Conservation (phyloP, 2,329 filamentous ascomycete genomes). For the Curvularia spicifera region DNA sequence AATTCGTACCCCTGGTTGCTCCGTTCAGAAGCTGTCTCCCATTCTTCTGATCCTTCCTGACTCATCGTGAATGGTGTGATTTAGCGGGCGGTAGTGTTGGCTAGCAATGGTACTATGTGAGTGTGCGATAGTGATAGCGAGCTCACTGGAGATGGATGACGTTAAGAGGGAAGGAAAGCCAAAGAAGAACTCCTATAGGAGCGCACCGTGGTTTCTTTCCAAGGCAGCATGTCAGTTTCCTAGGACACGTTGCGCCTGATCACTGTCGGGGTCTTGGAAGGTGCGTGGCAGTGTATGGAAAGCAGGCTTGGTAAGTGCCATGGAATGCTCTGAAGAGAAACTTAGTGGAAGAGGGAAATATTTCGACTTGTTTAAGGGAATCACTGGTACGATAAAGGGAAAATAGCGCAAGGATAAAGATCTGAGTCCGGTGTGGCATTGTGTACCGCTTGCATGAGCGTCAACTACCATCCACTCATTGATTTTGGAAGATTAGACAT, state of each 20-base stretch:
- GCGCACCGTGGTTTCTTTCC: not conserved
- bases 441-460: no score
- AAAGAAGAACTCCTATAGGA: not conserved
- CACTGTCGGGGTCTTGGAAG: not conserved
- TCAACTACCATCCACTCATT: no score
- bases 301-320: not conserved
- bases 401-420: not conserved
- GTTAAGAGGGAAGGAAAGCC: not conserved
- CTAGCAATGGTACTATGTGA: not conserved
- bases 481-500: no score
- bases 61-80: slow-evolving; percentile 2
- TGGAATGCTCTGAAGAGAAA: not conserved
- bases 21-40: slow-evolving; percentile 2
- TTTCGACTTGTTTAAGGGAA: no score
- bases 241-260: not conserved
- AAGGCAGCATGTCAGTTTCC: not conserved
- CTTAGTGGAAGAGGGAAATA: no score
- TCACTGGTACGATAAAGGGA: not conserved
- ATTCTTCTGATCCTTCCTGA: slow-evolving; percentile 4
- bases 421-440: no score
- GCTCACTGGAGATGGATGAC: not conserved
- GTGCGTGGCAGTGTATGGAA: not conserved
- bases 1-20: not conserved
- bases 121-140: not conserved
- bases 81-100: not conserved